Base-by-base conservation (phyloP, 441 rosid genomes). In the Bocquillonia castaneifolia region DNA sequence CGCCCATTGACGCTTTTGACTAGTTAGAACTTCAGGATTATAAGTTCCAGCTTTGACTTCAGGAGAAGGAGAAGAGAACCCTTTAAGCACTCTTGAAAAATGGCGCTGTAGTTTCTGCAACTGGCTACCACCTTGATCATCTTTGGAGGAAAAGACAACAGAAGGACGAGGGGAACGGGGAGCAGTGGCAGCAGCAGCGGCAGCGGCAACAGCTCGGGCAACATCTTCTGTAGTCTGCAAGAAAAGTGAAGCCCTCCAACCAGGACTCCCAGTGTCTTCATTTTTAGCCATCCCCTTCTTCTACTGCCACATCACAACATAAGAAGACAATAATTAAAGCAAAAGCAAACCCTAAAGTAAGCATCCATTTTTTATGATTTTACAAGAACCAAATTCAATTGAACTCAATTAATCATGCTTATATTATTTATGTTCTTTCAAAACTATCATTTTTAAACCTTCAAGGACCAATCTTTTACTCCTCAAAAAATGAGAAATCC, bases 1-100 rank as follows among this genome's bases (percentile, higher is more conserved):
- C 10, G 96, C 92, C 97, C 99, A 94, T 59, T 88, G 96, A 68
- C 97, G 96, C 87, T 94, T 94, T 76, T 85, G 99, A 88, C 88
- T 89, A 1, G 96, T 94, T 72, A 94, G 79, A 83, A 91, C 85
- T 86, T 94, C 99, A 10, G 97, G 99, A 80, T 94, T 94, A 62
- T 94, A 94, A 32, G 82, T 36, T 10, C 68, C 77, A 65, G 67
- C 77, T 73, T 78, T 89, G 25, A 77, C 83, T 78, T 87, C 88
- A 25, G 88, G 75, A 69, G 93, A 81, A 45, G 85, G 83, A 51
- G 86, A 79, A 5, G 93, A 83, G 60, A 91, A 83, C 74, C 88
- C 92, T 76, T 83, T 88, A 57, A 94, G 59, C 17, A 86, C 90
- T 79, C 77, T 90, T 0, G 89, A 25, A 32, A 91, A 73, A 34